These are phyloP conservation scores for Cutaneotrichosporon arboriforme DNA, from an alignment of 1,284 basidiomycete genomes.

Conservation along the genomic window DNA sequence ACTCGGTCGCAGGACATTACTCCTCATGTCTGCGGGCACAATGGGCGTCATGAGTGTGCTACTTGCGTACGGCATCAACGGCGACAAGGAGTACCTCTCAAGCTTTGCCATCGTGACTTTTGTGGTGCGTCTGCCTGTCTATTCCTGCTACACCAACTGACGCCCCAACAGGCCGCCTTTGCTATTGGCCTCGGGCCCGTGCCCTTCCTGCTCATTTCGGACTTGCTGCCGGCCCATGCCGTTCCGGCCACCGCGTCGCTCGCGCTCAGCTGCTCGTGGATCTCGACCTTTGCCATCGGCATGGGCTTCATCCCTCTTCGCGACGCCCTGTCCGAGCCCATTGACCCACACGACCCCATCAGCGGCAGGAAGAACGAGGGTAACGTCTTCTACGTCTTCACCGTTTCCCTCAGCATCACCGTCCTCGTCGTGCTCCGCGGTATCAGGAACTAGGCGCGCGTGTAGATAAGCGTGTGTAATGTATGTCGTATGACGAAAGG, in stretches of 20 bases:
- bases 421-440: constrained; percentile 29
- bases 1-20: constrained; percentile 46
- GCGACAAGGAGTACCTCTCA: constrained; percentile 57
- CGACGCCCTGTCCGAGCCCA: constrained; percentile 54
- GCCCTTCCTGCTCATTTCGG: constrained; percentile 88
- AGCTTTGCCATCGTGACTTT: constrained; percentile 75
- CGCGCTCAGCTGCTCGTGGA: constrained; percentile 80
- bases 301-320: constrained; percentile 75
- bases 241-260: constrained; percentile 78
- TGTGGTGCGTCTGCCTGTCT: constrained; percentile 57
- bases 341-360: constrained; percentile 37
- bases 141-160: too few species aligned
- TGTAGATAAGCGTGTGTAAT: too few species aligned
- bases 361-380: constrained; percentile 57
- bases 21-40: constrained; percentile 54
- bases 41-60: constrained; percentile 62
- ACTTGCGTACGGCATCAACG: constrained; percentile 68
- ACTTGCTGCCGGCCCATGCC: constrained; percentile 74
- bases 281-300: constrained; percentile 74
- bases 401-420: constrained; percentile 36
- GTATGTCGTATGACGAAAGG: too few species aligned
- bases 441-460: not conserved
- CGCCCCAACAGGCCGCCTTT: constrained; percentile 59
- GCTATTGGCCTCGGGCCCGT: constrained; percentile 85
- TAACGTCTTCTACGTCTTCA: constrained; percentile 76